Conservation (phyloP, 495 filamentous ascomycete species). For the Aspergillus ostianus region DNA sequence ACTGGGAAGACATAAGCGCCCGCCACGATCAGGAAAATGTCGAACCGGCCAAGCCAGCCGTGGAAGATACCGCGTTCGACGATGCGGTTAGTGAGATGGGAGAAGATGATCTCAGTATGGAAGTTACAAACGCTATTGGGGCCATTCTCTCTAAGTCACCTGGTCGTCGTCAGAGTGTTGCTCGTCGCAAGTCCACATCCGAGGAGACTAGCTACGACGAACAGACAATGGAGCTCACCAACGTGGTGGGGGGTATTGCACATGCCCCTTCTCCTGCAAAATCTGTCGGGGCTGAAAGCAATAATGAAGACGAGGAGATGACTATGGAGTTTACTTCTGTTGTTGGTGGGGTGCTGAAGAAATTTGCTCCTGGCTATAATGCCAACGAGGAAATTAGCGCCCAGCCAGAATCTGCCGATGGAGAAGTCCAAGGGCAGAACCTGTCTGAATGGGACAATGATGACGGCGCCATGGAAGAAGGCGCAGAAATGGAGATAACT, state of each 20-base stretch:
- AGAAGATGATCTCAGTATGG: conserved; percentile 77
- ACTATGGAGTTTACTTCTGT: conserved; percentile 81
- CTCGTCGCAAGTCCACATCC: conserved; percentile 38
- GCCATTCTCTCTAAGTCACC: conserved; percentile 62
- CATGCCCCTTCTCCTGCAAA: conserved; percentile 33
- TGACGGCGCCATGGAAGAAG: conserved; percentile 42
- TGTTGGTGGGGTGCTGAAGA: conserved; percentile 61
- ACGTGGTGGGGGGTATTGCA: conserved; percentile 65
- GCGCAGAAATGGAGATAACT: conserved; percentile 69
- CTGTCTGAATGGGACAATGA: conserved; percentile 31
- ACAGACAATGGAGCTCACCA: conserved; percentile 77
- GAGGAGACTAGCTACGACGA: conserved; percentile 51
- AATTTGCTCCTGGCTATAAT: conserved; percentile 19
- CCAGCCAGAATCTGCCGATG: conserved; percentile 22
- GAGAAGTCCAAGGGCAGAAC: conserved; percentile 27
- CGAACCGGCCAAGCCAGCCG: conserved; percentile 46
- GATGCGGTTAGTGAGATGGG: conserved; percentile 32
- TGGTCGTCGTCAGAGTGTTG: conserved; percentile 30
- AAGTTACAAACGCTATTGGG: conserved; percentile 81
- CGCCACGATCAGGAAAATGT: conserved; percentile 62
- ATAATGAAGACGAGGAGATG: conserved; percentile 67
- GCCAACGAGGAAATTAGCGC: conserved; percentile 22
- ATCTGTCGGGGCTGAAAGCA: conserved; percentile 34
- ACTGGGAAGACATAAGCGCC: conserved; percentile 49
- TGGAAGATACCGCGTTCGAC: conserved; percentile 8